A percentile compares a stretch with the other conserved stretches of the same genome.
Conservation (phyloP, 2,329 filamentous ascomycete species). For the Colletotrichum gigasporum region DNA sequence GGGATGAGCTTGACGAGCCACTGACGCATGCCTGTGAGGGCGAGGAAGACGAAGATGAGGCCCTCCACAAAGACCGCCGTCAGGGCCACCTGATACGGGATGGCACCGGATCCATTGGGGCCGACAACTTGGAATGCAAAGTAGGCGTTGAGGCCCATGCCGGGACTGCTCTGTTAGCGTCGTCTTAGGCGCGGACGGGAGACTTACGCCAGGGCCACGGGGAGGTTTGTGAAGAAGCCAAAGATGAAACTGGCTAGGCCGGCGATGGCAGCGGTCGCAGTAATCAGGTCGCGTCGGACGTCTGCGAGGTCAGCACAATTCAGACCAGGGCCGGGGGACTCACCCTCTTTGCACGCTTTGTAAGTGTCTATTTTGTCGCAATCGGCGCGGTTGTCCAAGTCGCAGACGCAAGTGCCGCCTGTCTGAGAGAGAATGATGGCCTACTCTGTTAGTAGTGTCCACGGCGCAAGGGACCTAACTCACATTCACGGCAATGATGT, state of each 20-base stretch:
- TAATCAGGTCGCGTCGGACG: conserved; percentile 81
- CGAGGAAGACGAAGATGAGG: conserved; percentile 71
- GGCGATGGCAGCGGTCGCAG: conserved; percentile 82
- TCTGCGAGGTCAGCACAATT: conserved; percentile 44
- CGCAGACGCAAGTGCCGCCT: conserved; percentile 80
- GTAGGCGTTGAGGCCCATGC: conserved; percentile 75
- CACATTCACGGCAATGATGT: conserved; percentile 81
- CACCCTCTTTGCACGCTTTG: conserved; percentile 57
- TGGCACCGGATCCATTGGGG: conserved; percentile 62
- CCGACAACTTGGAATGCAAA: conserved; percentile 75
- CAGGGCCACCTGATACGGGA: conserved; percentile 68
- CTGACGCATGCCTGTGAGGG: conserved; percentile 75
- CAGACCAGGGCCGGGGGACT: conserved; percentile 25
- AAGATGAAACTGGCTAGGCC: conserved; percentile 81
- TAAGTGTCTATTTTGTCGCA: conserved; percentile 60
- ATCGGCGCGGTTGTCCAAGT: conserved; percentile 48
- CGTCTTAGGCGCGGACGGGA: neutral
- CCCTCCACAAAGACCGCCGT: conserved; percentile 73
- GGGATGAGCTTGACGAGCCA: conserved; percentile 76
- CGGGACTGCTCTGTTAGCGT: conserved; percentile 56
- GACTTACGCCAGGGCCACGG: conserved; percentile 76
- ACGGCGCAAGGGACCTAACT: conserved; percentile 32
- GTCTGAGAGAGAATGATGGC: conserved; percentile 77
- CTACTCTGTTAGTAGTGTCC: conserved; percentile 49
- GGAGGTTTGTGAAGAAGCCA: conserved; percentile 83